Evolutionary conservation across 192 early-diverging fungal species (phyloP).

Genomic region (Rhizophagus sp.): DNA sequence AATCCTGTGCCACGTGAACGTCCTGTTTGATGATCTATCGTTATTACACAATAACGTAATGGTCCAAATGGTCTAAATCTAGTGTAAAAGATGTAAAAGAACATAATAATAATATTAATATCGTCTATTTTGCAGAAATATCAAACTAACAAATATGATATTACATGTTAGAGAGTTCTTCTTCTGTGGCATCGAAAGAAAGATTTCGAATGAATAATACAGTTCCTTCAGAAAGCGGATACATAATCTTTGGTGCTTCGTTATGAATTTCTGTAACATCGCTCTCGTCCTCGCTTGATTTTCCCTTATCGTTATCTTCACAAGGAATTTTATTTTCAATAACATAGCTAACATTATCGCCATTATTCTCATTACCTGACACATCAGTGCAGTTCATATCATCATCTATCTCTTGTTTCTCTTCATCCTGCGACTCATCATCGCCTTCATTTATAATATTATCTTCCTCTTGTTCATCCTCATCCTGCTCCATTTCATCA

Average conservation of each 20-base stretch:
- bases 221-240: slow-evolving; percentile 56
- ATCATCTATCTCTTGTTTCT: slow-evolving; percentile 41
- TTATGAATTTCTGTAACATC: slow-evolving; percentile 43
- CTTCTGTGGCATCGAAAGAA: slow-evolving; percentile 87
- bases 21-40: slow-evolving; percentile 80
- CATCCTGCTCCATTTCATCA: slow-evolving; percentile 43
- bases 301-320: slow-evolving; percentile 34
- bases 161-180: slow-evolving; percentile 50
- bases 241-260: slow-evolving; percentile 40
- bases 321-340: slow-evolving; percentile 21
- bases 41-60: slow-evolving; percentile 81
- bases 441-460: slow-evolving; percentile 33
- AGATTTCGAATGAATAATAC: slow-evolving; percentile 95
- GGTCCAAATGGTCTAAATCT: slow-evolving; percentile 73
- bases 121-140: neutral
- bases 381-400: slow-evolving; percentile 43
- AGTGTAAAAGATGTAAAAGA: neutral
- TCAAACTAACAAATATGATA: neutral
- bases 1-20: slow-evolving; percentile 94
- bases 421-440: slow-evolving; percentile 37
- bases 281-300: slow-evolving; percentile 28
- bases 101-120: neutral
- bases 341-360: slow-evolving; percentile 26
- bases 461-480: slow-evolving; percentile 37
- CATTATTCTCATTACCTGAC: slow-evolving; percentile 14